These are phyloP conservation scores for Inga laurina DNA, from an alignment of 306 rosid genomes.

Conservation along the genomic window DNA sequence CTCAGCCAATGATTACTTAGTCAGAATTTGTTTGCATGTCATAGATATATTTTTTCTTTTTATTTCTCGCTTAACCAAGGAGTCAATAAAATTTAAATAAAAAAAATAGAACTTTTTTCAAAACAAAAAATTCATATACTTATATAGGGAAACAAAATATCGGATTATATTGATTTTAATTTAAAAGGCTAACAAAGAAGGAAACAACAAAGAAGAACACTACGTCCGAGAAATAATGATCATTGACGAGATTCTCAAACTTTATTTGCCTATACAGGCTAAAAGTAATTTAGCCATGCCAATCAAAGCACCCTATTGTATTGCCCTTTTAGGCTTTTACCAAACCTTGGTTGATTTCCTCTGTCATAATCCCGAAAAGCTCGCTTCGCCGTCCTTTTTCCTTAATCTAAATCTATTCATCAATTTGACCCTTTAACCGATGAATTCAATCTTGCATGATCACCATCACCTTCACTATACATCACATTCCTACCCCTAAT, in stretches of 20 bases:
- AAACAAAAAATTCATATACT: too few species aligned
- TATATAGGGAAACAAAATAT: too few species aligned
- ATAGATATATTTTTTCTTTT: too few species aligned
- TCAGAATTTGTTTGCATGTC: neutral
- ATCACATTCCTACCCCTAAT: neutral
- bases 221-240: slow-evolving; percentile 32
- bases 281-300: slow-evolving; percentile 34
- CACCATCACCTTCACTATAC: neutral
- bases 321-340: slow-evolving; percentile 7
- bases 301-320: slow-evolving; percentile 24
- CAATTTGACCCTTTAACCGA: neutral
- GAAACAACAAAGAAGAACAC: slow-evolving; percentile 25
- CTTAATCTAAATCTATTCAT: neutral
- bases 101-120: too few species aligned
- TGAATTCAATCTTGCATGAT: neutral
- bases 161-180: neutral
- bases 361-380: slow-evolving; percentile 28
- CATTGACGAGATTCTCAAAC: slow-evolving; percentile 37
- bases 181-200: slow-evolving; percentile 12
- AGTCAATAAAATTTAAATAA: neutral
- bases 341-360: slow-evolving; percentile 46
- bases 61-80: too few species aligned
- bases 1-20: neutral
- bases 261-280: slow-evolving; percentile 40
- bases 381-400: neutral